Evolutionary conservation across 2,329 filamentous ascomycete species (phyloP), one percentile per base, ranked within the genome.

Genomic region (Exophiala oligosperma): DNA sequence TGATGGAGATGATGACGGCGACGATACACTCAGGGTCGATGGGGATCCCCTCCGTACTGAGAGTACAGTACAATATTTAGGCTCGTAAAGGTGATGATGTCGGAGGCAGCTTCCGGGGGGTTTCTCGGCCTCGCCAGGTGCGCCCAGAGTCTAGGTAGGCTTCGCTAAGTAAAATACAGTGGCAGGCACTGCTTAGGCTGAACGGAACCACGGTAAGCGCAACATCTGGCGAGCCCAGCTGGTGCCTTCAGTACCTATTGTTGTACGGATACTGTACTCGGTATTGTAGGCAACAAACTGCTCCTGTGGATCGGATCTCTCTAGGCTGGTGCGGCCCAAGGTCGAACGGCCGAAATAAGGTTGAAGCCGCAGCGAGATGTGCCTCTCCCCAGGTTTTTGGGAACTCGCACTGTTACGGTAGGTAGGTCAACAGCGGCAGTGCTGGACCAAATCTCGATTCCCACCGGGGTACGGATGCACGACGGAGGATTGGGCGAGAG

Each of bases 11-110:
- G 49, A 37, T 41, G 48, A 44, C 21, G 49, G 35, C 40, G 49
- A 23, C 28, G 44, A 38, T 35, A 24, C 11, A 37, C 35, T 7
- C 8, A 37, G 8, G 35, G 35, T 37, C 17, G 17, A 17, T 17
- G 17, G 17, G 17, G 17, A 17, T 17, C 17, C 17, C 17, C 17
- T 17, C 17, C 17, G 17, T 17, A 17, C 17, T 35, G 32, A 28
- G 4, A 28, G 26, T 28, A 28, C 26, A 4, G 7, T 7, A 28
- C 26, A 28, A 7, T 28, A 28, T 4, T 4, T 28, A 28, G 23
- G 49, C 35, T 40, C 50, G 38, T 43, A 40, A 49, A 37, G 38
- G 40, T 50, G 56, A 38, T 54, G 50, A 54, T 29, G 43, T 17
- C 17, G 17, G 17, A 17, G 17, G 17, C 17, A 17, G 17, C 17